These are phyloP conservation scores for Pichia pseudocactophila DNA, from an alignment of 805 yeast species.

Conservation along the genomic window DNA sequence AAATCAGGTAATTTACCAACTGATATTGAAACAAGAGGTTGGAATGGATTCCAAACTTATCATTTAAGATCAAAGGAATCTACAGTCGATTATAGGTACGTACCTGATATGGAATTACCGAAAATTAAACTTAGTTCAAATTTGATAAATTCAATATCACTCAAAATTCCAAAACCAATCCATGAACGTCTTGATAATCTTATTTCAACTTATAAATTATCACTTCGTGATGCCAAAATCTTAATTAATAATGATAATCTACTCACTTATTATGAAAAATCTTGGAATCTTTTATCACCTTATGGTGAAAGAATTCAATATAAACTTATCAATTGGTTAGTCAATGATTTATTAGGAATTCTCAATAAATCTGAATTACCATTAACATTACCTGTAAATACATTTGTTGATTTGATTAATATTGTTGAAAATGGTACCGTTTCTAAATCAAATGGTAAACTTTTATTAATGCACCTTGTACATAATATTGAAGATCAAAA, in stretches of 20 bases:
- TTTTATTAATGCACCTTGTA: conserved; percentile 54
- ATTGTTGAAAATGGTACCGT: conserved; percentile 34
- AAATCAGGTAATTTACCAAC: conserved; percentile 10
- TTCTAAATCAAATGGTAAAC: conserved; percentile 59
- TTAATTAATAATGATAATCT: conserved; percentile 43
- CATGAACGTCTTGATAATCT: conserved; percentile 40
- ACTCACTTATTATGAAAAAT: conserved; percentile 41
- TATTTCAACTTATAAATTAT: conserved; percentile 49
- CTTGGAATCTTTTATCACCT: conserved; percentile 25
- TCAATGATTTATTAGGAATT: conserved; percentile 71
- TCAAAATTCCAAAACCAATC: conserved; percentile 49
- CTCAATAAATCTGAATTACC: conserved; percentile 41
- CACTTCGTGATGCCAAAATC: conserved; percentile 68
- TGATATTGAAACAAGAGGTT: conserved; percentile 71
- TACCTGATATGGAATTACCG: conserved; percentile 91
- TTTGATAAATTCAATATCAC: conserved; percentile 28
- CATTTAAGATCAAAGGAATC: conserved; percentile 70
- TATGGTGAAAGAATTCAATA: conserved; percentile 9
- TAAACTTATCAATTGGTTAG: conserved; percentile 44
- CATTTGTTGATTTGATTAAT: conserved; percentile 46
- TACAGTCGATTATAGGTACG: conserved; percentile 80
- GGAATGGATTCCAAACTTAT: conserved; percentile 73
- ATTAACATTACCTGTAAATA: conserved; percentile 33
- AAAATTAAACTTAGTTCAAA: conserved; percentile 41
- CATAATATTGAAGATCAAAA: conserved; percentile 34